A percentile compares a stretch with the other conserved stretches of the same genome.
phyloP scores from a whole-genome alignment of 1,284 basidiomycete genomes.

The Sporisorium iseilematis-ciliati region DNA sequence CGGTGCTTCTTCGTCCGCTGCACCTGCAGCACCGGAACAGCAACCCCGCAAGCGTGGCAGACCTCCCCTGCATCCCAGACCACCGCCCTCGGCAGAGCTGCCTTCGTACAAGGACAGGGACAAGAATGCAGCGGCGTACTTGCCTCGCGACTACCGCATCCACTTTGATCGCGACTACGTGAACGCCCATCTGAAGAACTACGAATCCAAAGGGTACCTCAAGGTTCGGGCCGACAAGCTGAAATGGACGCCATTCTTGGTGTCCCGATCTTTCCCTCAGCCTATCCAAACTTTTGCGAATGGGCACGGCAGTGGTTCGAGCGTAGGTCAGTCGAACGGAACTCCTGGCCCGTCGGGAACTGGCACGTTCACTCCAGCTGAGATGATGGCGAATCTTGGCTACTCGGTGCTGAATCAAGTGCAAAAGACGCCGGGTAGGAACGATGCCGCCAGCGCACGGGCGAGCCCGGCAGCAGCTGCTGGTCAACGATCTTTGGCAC shows the following conservation, averaged over 20 bases:
- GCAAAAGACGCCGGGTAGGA: slow-evolving; percentile 36
- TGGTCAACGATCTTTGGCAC: slow-evolving; percentile 5
- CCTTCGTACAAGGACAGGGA: slow-evolving; percentile 48
- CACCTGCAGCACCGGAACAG: neutral
- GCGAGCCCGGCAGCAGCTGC: slow-evolving; percentile 28
- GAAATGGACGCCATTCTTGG: slow-evolving; percentile 93
- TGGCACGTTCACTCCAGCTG: slow-evolving; percentile 33
- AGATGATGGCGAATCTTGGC: slow-evolving; percentile 48
- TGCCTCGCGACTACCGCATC: slow-evolving; percentile 83
- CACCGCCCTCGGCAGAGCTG: slow-evolving; percentile 23
- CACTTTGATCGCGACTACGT: slow-evolving; percentile 81
- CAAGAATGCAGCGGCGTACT: slow-evolving; percentile 72
- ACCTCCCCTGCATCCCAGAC: slow-evolving; percentile 29
- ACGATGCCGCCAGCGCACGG: slow-evolving; percentile 19
- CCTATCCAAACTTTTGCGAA: slow-evolving; percentile 20
- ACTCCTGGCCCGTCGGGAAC: slow-evolving; percentile 32
- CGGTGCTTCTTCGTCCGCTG: neutral
- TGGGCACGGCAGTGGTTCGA: slow-evolving; percentile 7
- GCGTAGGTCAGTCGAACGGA: slow-evolving; percentile 19
- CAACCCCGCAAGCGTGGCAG: slow-evolving; percentile 41
- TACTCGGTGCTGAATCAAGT: slow-evolving; percentile 39
- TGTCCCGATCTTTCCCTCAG: slow-evolving; percentile 73
- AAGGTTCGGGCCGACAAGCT: slow-evolving; percentile 85
- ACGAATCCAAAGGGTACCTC: slow-evolving; percentile 85
- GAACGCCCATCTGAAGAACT: slow-evolving; percentile 76